These are phyloP conservation scores for Mycena crocata DNA, from an alignment of 768 basidiomycete genomes.

Conservation along the genomic window DNA sequence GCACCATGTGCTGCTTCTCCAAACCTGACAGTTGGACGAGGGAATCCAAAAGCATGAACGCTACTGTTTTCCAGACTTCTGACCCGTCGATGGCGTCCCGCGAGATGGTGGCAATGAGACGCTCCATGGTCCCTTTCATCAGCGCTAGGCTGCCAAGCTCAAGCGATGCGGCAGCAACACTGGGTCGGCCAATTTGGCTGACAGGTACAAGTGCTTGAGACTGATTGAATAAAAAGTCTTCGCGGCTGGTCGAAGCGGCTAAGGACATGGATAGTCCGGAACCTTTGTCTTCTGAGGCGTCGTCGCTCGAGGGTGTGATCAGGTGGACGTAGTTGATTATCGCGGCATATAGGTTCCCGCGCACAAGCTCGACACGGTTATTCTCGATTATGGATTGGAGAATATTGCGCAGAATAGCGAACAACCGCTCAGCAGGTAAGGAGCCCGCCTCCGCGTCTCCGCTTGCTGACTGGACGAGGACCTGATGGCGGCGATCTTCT, in stretches of 20 bases:
- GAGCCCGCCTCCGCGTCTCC: constrained; percentile 73
- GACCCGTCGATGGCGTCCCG: constrained; percentile 96
- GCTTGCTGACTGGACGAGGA: constrained; percentile 72
- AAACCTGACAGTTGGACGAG: constrained; percentile 76
- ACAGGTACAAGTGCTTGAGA: constrained; percentile 50
- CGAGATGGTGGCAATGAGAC: constrained; percentile 76
- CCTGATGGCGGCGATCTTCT: constrained; percentile 80
- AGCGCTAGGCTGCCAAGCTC: constrained; percentile 72
- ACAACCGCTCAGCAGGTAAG: constrained; percentile 84
- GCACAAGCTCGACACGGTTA: constrained; percentile 84
- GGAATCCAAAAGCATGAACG: constrained; percentile 90
- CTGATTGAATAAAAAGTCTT: constrained; percentile 52
- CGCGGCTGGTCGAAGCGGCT: constrained; percentile 53
- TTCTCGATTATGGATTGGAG: constrained; percentile 81
- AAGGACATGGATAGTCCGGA: constrained; percentile 42
- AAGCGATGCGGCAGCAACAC: constrained; percentile 52
- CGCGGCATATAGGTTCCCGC: constrained; percentile 95
- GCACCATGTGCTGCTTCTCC: constrained; percentile 75
- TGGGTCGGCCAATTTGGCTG: constrained; percentile 34
- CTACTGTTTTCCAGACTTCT: constrained; percentile 97
- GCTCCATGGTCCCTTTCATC: constrained; percentile 77
- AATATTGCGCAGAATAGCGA: constrained; percentile 76
- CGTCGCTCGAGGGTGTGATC: constrained; percentile 54
- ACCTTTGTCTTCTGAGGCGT: constrained; percentile 29
- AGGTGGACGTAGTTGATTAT: constrained; percentile 92